Conservation (phyloP, 306 rosid species). For the Ormosia emarginata region DNA sequence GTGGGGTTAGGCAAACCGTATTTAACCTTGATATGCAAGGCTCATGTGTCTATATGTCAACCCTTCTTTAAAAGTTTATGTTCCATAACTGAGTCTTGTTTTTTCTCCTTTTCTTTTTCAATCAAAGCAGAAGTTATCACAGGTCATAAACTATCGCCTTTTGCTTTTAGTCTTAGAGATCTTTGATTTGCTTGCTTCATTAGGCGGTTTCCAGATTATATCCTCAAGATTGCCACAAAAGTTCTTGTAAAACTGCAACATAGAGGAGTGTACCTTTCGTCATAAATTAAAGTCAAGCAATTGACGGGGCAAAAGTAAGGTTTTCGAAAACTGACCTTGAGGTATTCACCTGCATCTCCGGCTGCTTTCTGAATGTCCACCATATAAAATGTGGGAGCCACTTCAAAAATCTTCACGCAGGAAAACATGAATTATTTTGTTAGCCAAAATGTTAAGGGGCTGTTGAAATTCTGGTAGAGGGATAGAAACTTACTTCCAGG, state of each 20-base stretch:
- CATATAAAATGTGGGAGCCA: slow-evolving; percentile 86
- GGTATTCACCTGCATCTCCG: slow-evolving; percentile 80
- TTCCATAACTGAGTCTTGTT: neutral
- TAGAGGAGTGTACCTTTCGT: neutral
- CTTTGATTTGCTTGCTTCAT: slow-evolving; percentile 63
- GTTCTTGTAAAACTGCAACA: slow-evolving; percentile 71
- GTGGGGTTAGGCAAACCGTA: neutral
- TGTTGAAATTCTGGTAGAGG: neutral
- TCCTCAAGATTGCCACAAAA: slow-evolving; percentile 87
- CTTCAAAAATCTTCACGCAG: slow-evolving; percentile 62
- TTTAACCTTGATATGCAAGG: neutral
- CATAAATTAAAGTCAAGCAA: neutral
- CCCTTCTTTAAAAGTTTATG: neutral
- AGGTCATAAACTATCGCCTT: slow-evolving; percentile 38
- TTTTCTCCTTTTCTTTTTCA: neutral
- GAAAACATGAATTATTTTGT: neutral
- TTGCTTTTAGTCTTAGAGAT: slow-evolving; percentile 52
- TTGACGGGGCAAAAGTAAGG: neutral
- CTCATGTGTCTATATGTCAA: neutral
- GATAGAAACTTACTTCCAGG: slow-evolving; percentile 61
- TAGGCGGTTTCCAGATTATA: slow-evolving; percentile 83
- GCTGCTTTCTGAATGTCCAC: slow-evolving; percentile 85
- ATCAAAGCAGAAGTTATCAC: neutral
- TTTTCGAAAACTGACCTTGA: slow-evolving; percentile 54
- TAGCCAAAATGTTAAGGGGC: neutral